Percentiles rank a stretch among this genome's conserved stretches.
Conservation (phyloP, 2,329 filamentous ascomycete species). For the Paecilomyces sp. region DNA sequence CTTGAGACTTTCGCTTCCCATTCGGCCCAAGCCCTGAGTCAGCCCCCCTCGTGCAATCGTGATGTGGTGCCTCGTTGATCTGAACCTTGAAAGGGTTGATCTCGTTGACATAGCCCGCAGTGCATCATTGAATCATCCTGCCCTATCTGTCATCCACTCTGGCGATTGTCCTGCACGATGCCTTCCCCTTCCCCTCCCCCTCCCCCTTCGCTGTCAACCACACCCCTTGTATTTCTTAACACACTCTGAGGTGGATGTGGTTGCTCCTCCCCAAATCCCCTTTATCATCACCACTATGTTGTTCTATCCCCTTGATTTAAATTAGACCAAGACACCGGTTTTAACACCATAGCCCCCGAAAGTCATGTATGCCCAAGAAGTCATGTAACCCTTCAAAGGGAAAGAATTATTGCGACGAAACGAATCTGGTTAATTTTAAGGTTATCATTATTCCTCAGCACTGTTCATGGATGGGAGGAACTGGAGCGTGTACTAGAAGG, state of each 20-base stretch:
- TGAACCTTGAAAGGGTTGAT: not conserved
- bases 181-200: not conserved
- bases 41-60: not conserved
- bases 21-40: not conserved
- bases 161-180: not conserved
- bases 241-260: constrained; percentile 5
- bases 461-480: not conserved
- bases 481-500: not conserved
- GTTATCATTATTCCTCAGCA: not conserved
- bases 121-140: not conserved
- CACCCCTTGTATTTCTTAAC: not conserved
- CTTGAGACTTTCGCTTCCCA: not conserved
- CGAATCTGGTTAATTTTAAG: constrained; percentile 1
- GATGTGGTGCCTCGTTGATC: not conserved
- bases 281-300: constrained; percentile 10
- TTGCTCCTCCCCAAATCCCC: constrained; percentile 2
- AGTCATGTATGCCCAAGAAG: constrained; percentile 33
- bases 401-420: constrained; percentile 29
- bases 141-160: not conserved
- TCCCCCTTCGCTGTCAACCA: not conserved
- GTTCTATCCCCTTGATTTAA: constrained; percentile 16
- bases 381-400: constrained; percentile 32
- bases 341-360: constrained; percentile 21
- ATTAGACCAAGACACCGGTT: constrained; percentile 29
- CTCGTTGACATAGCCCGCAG: not conserved